A percentile compares a stretch with the other conserved stretches of the same genome.
These are phyloP conservation scores for Sicyos edulis DNA, from an alignment of 306 rosid genomes.

Conservation along the genomic window DNA sequence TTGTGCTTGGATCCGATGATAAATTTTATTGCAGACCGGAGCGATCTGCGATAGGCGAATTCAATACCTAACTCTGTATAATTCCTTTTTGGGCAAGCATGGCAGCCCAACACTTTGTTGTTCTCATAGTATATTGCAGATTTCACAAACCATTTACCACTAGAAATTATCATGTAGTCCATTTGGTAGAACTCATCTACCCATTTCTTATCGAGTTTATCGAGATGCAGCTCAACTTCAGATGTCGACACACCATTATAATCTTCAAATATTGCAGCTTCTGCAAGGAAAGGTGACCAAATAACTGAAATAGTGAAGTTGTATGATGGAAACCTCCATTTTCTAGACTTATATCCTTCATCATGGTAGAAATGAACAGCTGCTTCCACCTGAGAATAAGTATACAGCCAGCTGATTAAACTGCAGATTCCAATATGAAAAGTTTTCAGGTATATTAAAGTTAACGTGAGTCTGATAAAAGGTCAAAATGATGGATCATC, in stretches of 20 bases:
- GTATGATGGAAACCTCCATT: slow-evolving; percentile 69
- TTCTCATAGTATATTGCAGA: slow-evolving; percentile 73
- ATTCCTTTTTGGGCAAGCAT: slow-evolving; percentile 57
- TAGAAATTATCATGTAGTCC: slow-evolving; percentile 78
- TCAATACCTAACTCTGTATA: slow-evolving; percentile 66
- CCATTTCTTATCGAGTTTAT: slow-evolving; percentile 69
- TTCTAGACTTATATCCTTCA: slow-evolving; percentile 60
- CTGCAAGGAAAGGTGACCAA: slow-evolving; percentile 85
- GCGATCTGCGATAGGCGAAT: slow-evolving; percentile 74
- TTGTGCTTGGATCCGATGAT: slow-evolving; percentile 58
- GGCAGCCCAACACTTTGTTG: slow-evolving; percentile 69
- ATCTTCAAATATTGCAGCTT: slow-evolving; percentile 88
- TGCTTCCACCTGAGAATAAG: slow-evolving; percentile 58
- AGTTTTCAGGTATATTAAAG: neutral
- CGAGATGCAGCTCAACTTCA: slow-evolving; percentile 77
- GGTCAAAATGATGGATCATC: neutral
- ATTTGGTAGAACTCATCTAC: slow-evolving; percentile 37
- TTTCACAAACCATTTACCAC: slow-evolving; percentile 96
- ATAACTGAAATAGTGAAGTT: slow-evolving; percentile 58
- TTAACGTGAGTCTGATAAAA: neutral
- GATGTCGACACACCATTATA: slow-evolving; percentile 74
- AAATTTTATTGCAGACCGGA: slow-evolving; percentile 53
- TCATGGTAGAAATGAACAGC: slow-evolving; percentile 69
- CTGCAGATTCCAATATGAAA: neutral
- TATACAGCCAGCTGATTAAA: slow-evolving; percentile 27